Conservation (phyloP, 768 basidiomycete species). For the Rhizopogon roseolus region DNA sequence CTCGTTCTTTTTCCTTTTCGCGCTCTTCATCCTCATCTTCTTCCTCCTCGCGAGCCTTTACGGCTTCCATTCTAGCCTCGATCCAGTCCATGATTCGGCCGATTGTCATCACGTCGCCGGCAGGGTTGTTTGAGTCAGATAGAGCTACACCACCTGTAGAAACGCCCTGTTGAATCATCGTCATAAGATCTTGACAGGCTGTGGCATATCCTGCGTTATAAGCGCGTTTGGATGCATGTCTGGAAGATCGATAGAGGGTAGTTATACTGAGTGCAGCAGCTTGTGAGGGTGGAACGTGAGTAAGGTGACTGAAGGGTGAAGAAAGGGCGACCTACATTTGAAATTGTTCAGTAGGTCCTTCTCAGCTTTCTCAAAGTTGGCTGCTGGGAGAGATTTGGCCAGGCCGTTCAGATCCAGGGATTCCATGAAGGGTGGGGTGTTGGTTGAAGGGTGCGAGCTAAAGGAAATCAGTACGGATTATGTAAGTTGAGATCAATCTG, state of each 20-base stretch:
- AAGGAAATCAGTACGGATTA: neutral
- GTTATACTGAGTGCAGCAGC: constrained; percentile 83
- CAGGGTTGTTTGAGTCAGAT: constrained; percentile 37
- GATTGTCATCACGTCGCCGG: constrained; percentile 63
- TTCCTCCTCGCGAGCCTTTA: constrained; percentile 70
- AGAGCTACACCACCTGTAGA: constrained; percentile 49
- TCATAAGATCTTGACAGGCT: constrained; percentile 75
- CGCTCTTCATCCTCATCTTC: constrained; percentile 79
- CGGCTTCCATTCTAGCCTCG: constrained; percentile 75
- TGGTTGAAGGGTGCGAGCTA: no score
- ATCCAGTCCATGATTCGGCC: constrained; percentile 83
- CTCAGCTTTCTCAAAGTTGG: constrained; percentile 72
- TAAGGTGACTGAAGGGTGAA: constrained; percentile 1
- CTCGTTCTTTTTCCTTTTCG: constrained; percentile 48
- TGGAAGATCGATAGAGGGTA: constrained; percentile 76
- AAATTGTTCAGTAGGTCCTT: constrained; percentile 79
- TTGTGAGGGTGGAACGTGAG: constrained; percentile 27
- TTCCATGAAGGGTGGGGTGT: constrained; percentile 41
- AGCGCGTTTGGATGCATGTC: constrained; percentile 71
- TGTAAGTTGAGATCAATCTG: constrained; percentile 1
- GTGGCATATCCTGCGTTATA: constrained; percentile 79
- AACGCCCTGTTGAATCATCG: constrained; percentile 81
- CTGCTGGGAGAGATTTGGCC: constrained; percentile 65
- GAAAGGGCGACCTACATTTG: constrained; percentile 45
- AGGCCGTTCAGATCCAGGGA: constrained; percentile 78